Percentiles rank a stretch among this genome's conserved stretches.
These are phyloP conservation scores for Saturnispora quitensis DNA, from an alignment of 805 yeast species.

Conservation along the genomic window DNA sequence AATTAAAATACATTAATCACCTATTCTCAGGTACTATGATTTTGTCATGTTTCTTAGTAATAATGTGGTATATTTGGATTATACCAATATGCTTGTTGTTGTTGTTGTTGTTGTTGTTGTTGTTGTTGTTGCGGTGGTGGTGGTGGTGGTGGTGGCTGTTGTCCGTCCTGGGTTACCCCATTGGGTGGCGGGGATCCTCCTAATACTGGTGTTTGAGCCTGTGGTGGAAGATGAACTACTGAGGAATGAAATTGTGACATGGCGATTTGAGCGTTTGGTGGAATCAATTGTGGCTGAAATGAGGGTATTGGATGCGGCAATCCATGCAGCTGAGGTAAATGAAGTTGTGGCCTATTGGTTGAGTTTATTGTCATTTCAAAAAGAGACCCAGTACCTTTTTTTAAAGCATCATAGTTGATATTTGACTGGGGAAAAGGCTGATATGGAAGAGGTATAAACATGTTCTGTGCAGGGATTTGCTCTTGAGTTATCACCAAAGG, in stretches of 20 bases:
- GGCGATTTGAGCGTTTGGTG: background rate
- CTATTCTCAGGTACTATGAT: background rate
- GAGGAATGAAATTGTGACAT: background rate
- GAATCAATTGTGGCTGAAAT: background rate
- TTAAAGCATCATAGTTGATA: background rate
- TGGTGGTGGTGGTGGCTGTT: background rate
- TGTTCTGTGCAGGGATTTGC: background rate
- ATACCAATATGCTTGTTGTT: background rate
- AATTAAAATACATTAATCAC: background rate
- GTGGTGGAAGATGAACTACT: background rate
- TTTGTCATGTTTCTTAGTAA: background rate
- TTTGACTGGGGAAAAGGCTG: background rate
- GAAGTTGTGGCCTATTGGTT: background rate
- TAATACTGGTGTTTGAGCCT: background rate
- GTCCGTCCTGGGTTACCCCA: background rate
- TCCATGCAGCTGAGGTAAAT: background rate
- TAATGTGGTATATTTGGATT: background rate
- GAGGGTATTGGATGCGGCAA: background rate
- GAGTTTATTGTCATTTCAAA: background rate
- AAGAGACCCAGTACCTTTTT: background rate
- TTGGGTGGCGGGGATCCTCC: background rate
- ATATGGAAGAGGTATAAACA: background rate
- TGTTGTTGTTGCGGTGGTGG: background rate
- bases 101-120: background rate
- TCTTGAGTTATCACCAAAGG: background rate